Conservation (phyloP, 495 filamentous ascomycete species). For the Cenococcum geophilum region DNA sequence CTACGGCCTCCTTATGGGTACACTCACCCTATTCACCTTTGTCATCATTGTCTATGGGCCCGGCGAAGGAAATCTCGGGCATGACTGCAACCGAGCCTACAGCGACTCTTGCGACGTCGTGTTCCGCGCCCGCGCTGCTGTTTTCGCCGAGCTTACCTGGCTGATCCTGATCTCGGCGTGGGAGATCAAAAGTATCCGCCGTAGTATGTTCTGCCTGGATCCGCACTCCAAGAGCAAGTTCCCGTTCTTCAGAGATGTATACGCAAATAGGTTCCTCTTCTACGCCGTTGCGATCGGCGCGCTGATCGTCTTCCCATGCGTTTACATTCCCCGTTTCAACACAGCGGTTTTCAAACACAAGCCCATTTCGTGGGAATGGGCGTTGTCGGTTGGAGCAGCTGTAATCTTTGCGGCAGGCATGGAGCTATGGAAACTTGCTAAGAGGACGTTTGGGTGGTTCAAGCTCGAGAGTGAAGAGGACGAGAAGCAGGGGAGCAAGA, state of each 20-base stretch:
- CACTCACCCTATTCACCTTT: constrained; percentile 57
- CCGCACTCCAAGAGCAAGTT: constrained; percentile 30
- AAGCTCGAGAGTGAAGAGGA: constrained; percentile 10
- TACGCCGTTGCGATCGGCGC: constrained; percentile 60
- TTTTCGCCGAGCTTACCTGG: constrained; percentile 67
- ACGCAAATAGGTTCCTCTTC: constrained; percentile 61
- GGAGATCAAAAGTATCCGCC: constrained; percentile 27
- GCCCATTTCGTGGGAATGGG: constrained; percentile 66
- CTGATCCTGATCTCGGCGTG: constrained; percentile 54
- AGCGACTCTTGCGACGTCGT: constrained; percentile 38
- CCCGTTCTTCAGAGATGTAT: constrained; percentile 57
- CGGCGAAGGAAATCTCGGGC: constrained; percentile 53
- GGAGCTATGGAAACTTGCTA: neutral
- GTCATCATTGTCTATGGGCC: constrained; percentile 59
- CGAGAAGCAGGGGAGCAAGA: neutral
- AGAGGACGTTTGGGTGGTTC: constrained; percentile 24
- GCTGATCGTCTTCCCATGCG: constrained; percentile 57
- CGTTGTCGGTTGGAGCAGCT: constrained; percentile 13
- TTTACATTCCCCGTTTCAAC: constrained; percentile 66
- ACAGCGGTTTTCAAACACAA: constrained; percentile 62
- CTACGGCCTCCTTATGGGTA: constrained; percentile 62
- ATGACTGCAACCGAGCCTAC: constrained; percentile 55
- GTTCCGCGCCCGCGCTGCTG: constrained; percentile 62
- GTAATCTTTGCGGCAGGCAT: neutral
- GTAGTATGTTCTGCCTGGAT: constrained; percentile 12